A percentile compares a stretch with the other conserved stretches of the same genome.
phyloP scores from a whole-genome alignment of 345 rosid genomes.

The thale cress (Arabidopsis thaliana) region TAIR10.1 NC_003075.7:7535501-7536000 shows the following conservation, averaged over 20 bases:
- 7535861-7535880: too few species aligned
- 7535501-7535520: neutral
- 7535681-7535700: slow-evolving; percentile 51
- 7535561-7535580: slow-evolving; percentile 43
- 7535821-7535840: neutral
- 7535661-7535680: slow-evolving; percentile 38
- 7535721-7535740: slow-evolving; percentile 50
- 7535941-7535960: slow-evolving; percentile 11
- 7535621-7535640: neutral
- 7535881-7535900: too few species aligned
- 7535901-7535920: too few species aligned
- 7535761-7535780: slow-evolving; percentile 48
- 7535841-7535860: slow-evolving; percentile 7
- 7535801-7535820: slow-evolving; percentile 41
- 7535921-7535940: neutral
- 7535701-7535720: slow-evolving; percentile 57
- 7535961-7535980: neutral
- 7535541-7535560: slow-evolving; percentile 42
- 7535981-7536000: neutral
- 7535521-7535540: slow-evolving; percentile 54
- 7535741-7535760: slow-evolving; percentile 46
- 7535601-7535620: slow-evolving; percentile 16
- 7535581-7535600: slow-evolving; percentile 49
- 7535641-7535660: neutral
- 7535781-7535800: slow-evolving; percentile 43